Conservation (phyloP, 805 yeast genomes). For the Wickerhamiella nectarea region DNA sequence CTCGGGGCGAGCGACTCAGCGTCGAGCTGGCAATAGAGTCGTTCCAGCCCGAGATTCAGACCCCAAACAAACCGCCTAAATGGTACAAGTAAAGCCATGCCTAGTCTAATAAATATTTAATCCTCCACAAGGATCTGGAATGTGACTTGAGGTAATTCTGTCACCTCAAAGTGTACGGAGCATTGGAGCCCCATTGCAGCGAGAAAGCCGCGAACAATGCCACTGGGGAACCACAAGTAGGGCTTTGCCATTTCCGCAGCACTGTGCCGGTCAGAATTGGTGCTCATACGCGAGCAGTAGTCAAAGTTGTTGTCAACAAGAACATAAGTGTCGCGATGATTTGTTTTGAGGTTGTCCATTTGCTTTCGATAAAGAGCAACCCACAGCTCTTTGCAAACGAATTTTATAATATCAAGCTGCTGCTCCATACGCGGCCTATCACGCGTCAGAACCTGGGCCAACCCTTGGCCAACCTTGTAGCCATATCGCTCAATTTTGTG, state of each 20-base stretch:
- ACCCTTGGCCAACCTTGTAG: conserved; percentile 47
- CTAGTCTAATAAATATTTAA: neutral
- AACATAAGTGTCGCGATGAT: conserved; percentile 76
- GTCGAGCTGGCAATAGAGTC: conserved; percentile 83
- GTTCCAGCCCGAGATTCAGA: conserved; percentile 34
- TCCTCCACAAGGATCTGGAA: conserved; percentile 41
- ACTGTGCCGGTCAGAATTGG: conserved; percentile 23
- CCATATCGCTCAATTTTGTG: conserved; percentile 60
- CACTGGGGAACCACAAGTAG: conserved; percentile 61
- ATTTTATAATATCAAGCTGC: conserved; percentile 73
- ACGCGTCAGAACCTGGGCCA: conserved; percentile 35
- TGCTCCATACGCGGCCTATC: conserved; percentile 39
- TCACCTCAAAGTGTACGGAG: conserved; percentile 48
- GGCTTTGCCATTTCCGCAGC: conserved; percentile 28
- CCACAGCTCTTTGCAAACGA: conserved; percentile 89
- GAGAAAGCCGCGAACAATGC: conserved; percentile 59
- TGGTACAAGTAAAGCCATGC: conserved; percentile 4
- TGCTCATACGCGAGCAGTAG: conserved; percentile 37
- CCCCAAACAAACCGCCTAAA: conserved; percentile 5
- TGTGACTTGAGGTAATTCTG: conserved; percentile 50
- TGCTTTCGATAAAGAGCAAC: conserved; percentile 63
- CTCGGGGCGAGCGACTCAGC: conserved; percentile 79
- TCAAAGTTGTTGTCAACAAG: conserved; percentile 55
- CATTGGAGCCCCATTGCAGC: conserved; percentile 57
- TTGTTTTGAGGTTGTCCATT: conserved; percentile 83